Base-by-base conservation (phyloP, 139 green algal species). In the Chlamydomonas asymmetrica region DNA sequence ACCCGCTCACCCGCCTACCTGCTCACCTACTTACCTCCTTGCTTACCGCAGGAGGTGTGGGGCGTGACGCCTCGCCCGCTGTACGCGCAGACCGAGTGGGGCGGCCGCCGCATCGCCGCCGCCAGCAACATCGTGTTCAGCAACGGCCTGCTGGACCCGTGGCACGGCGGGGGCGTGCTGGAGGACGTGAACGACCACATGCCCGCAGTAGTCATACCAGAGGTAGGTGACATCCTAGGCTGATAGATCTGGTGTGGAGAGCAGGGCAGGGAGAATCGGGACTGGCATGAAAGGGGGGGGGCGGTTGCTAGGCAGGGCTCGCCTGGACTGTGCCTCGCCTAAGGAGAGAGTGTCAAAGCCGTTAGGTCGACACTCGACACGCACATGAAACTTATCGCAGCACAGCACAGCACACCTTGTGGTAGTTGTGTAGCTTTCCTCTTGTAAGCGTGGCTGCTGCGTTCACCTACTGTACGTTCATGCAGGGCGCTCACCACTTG, bases 71-170 rank as follows among this genome's bases (percentile, higher is more conserved):
- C 92, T 0, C 70, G 87, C 22, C 45, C 32, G 43, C 67, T 78
- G 34, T 85, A 75, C 79, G 74, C 78, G 1, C 63, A 27, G 8
- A 66, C 45, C 1, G 48, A 86, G 68, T 93, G 85, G 79, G 85
- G 82, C 43, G 83, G 83, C 27, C 62, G 76, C 45, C 71, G 63
- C 40, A 69, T 73, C 57, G 5, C 76, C 31, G 54, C 80, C 4
- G 73, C 60, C 29, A 81, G 75, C 32, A 93, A 92, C 82, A 95
- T 97, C 61, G 78, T 94, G 27, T 96, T 97, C 59, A 90, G 77
- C 45, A 97, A 98, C 75, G 93, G 93, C 5, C 69, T 89, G 54
- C 84, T 93, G 1, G 93, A 98, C 84, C 93, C 93, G 5, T 90
- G 85, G 85, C 81, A 87, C 45, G 85, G 81, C 27, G 88, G 91